Conservation (phyloP, 192 early-diverging fungal genomes). For the Physocladia obscura region DNA sequence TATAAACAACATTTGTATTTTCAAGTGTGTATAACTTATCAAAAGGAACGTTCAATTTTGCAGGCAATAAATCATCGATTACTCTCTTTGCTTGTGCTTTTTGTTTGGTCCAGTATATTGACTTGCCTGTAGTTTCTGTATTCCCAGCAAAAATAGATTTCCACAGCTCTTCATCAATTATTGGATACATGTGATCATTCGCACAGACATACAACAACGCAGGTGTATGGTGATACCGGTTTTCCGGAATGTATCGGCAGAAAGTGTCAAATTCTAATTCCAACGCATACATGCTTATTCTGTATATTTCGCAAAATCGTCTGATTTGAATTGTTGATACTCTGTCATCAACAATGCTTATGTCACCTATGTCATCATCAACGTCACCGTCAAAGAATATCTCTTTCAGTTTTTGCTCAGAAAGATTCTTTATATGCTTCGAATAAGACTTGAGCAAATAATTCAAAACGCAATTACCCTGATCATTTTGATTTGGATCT, state of each 20-base stretch:
- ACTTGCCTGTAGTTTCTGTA: neutral
- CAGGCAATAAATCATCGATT: neutral
- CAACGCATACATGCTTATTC: slow-evolving; percentile 6
- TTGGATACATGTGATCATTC: slow-evolving; percentile 11
- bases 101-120: neutral
- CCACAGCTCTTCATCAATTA: slow-evolving; percentile 7
- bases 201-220: neutral
- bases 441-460: slow-evolving; percentile 4
- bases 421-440: slow-evolving; percentile 1
- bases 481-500: neutral
- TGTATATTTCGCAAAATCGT: slow-evolving; percentile 1
- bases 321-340: neutral
- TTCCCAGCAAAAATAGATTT: slow-evolving; percentile 6
- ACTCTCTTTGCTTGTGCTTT: neutral
- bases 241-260: slow-evolving; percentile 1
- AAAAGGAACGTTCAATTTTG: neutral
- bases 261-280: slow-evolving; percentile 3
- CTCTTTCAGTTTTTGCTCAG: neutral
- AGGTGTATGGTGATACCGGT: neutral
- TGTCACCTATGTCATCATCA: neutral
- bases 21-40: neutral
- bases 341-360: neutral
- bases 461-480: neutral
- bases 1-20: neutral
- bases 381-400: slow-evolving; percentile 6